phyloP scores from a whole-genome alignment of 306 rosid species.

The Prunus armeniaca region DNA sequence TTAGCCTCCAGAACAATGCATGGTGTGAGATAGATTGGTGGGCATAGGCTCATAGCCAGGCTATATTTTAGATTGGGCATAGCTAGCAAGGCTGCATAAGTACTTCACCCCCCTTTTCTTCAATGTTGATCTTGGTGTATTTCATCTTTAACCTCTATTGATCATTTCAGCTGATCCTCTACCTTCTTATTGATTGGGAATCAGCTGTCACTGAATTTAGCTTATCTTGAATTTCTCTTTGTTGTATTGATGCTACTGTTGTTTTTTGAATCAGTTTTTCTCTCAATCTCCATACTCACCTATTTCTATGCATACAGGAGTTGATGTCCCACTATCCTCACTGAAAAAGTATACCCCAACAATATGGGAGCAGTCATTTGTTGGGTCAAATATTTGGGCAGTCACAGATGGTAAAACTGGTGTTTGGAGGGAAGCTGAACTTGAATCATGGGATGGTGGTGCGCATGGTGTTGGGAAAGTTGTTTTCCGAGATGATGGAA shows the following conservation, averaged over 20 bases:
- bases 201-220: background rate
- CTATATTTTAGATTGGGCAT: background rate
- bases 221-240: background rate
- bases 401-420: slow-evolving; percentile 52
- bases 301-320: slow-evolving; percentile 45
- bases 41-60: background rate
- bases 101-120: background rate
- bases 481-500: slow-evolving; percentile 83
- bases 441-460: slow-evolving; percentile 80
- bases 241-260: background rate
- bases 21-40: slow-evolving; percentile 23
- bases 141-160: no score
- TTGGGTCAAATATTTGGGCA: slow-evolving; percentile 83
- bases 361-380: slow-evolving; percentile 66
- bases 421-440: slow-evolving; percentile 90
- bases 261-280: background rate
- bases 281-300: slow-evolving; percentile 12
- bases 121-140: background rate
- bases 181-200: background rate
- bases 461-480: slow-evolving; percentile 58
- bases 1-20: slow-evolving; percentile 8
- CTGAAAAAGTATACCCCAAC: slow-evolving; percentile 68
- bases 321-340: slow-evolving; percentile 66
- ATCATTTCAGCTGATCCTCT: no score
- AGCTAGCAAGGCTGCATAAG: background rate